A percentile compares a stretch with the other conserved stretches of the same genome.
phyloP scores from a whole-genome alignment of 352 stramenopile genomes.

The Blastocystis sp. region DNA sequence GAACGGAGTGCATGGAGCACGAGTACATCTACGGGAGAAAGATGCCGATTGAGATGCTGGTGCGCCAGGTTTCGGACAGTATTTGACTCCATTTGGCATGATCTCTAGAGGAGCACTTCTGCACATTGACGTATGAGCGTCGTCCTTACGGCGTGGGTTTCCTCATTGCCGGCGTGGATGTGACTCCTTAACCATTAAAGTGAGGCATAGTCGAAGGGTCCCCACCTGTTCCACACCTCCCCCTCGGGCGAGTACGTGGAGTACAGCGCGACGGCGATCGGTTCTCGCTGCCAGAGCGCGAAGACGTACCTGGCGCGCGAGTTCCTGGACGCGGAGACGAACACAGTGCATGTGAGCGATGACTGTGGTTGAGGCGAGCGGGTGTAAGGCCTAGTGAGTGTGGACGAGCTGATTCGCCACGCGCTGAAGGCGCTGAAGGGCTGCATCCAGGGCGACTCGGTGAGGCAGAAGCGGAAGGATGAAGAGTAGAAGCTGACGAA shows the following conservation, averaged over 20 bases:
- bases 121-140: constrained; percentile 84
- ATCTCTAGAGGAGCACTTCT: constrained; percentile 79
- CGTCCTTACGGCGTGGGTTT: constrained; percentile 83
- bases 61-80: constrained; percentile 82
- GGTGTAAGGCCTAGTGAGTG: constrained; percentile 74
- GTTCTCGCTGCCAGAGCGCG: constrained; percentile 81
- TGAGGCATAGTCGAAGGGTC: constrained; percentile 82
- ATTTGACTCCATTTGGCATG: not conserved
- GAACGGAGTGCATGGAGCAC: constrained; percentile 84
- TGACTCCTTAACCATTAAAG: too few relatives aligned
- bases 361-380: constrained; percentile 1
- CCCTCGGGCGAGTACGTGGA: constrained; percentile 85
- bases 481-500: constrained; percentile 76
- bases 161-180: constrained; percentile 80
- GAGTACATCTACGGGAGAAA: constrained; percentile 84
- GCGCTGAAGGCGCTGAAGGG: constrained; percentile 80
- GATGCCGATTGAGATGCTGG: constrained; percentile 80
- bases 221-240: constrained; percentile 84
- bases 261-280: constrained; percentile 83
- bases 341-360: constrained; percentile 45
- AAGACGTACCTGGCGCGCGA: constrained; percentile 84
- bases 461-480: not conserved
- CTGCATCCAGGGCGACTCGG: constrained; percentile 79
- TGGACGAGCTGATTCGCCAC: constrained; percentile 83
- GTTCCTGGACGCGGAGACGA: constrained; percentile 78